phyloP scores from a whole-genome alignment of 208 protist genomes.

The Wallacemonas sp. region DNA sequence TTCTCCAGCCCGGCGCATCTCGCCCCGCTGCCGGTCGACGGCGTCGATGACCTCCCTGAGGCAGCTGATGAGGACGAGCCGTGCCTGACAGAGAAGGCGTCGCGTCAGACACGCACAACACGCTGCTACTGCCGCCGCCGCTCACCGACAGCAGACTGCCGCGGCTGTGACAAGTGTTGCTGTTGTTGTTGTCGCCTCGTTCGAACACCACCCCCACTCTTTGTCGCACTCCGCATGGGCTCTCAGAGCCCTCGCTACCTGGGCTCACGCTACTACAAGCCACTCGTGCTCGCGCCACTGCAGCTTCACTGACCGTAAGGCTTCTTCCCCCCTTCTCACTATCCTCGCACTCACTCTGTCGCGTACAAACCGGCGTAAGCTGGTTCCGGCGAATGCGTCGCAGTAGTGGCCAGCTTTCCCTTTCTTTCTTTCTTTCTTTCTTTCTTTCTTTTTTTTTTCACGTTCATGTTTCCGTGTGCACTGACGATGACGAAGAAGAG shows the following conservation, averaged over 20 bases:
- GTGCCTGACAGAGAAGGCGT: not conserved
- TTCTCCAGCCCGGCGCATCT: not conserved
- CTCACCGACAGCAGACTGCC: not conserved
- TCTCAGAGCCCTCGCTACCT: slow-evolving; percentile 6
- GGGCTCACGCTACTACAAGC: slow-evolving; percentile 3
- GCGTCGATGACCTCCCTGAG: not conserved
- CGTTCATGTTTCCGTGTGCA: too few relatives aligned
- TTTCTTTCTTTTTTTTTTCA: not conserved
- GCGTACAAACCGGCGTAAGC: too few relatives aligned
- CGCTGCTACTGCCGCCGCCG: slow-evolving; percentile 8
- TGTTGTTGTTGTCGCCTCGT: slow-evolving; percentile 7
- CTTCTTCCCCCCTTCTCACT: not conserved
- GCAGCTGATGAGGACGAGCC: not conserved
- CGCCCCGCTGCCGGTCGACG: not conserved
- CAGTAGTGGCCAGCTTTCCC: too few relatives aligned
- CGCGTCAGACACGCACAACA: not conserved
- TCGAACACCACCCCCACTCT: slow-evolving; percentile 7
- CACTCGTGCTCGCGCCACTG: slow-evolving; percentile 2
- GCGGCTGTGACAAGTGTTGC: not conserved
- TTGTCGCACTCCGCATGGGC: slow-evolving; percentile 12
- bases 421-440: too few relatives aligned
- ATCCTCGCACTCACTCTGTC: too few relatives aligned
- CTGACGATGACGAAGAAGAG: too few relatives aligned
- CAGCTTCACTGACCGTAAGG: slow-evolving; percentile 5
- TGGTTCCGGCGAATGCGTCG: too few relatives aligned